phyloP scores from a whole-genome alignment of 306 rosid species.

The Citrullus colocynthis region DNA sequence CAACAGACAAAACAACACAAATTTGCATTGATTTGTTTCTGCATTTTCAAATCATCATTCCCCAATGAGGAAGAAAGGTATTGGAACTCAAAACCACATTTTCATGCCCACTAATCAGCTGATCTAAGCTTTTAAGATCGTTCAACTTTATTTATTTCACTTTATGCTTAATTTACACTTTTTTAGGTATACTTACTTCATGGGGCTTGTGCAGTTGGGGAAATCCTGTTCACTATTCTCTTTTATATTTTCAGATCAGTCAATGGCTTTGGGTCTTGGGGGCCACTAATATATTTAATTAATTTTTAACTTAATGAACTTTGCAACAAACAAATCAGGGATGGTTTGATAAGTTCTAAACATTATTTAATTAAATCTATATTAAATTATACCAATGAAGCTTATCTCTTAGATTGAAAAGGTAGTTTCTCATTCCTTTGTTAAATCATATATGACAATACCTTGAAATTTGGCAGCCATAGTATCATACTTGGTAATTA shows the following conservation, averaged over 20 bases:
- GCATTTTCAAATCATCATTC: background rate
- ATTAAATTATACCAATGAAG: background rate
- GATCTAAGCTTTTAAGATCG: background rate
- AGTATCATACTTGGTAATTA: background rate
- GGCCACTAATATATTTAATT: background rate
- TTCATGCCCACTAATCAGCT: background rate
- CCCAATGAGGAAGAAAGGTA: background rate
- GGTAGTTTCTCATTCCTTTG: background rate
- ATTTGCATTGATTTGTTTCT: background rate
- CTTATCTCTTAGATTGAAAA: background rate
- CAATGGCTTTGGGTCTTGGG: background rate
- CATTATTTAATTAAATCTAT: background rate
- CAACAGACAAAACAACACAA: constrained; percentile 3
- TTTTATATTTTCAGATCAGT: background rate
- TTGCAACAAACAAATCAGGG: background rate
- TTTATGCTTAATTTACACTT: background rate
- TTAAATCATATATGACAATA: background rate
- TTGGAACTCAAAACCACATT: background rate
- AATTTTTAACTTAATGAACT: background rate
- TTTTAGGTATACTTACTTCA: background rate
- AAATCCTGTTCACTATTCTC: background rate
- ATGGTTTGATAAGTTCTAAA: background rate
- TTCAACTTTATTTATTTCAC: background rate
- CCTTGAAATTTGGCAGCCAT: background rate
- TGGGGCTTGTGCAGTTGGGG: background rate